A percentile compares a stretch with the other conserved stretches of the same genome.
These are phyloP conservation scores for Lablab purpureus DNA, from an alignment of 306 rosid genomes.

Conservation along the genomic window DNA sequence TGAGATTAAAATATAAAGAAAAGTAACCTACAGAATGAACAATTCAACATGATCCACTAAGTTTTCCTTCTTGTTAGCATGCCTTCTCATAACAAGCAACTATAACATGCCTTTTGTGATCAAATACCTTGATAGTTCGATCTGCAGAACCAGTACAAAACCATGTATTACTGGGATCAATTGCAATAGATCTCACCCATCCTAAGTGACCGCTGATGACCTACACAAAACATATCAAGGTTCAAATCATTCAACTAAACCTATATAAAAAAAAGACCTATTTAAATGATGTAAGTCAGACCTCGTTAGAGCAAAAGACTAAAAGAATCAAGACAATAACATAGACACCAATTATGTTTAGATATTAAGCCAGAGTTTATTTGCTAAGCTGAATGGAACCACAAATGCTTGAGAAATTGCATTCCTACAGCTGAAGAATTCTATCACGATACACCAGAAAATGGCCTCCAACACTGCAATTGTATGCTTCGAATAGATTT, in stretches of 20 bases:
- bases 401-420: conserved; percentile 31
- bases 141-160: conserved; percentile 99
- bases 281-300: neutral
- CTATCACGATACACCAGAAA: neutral
- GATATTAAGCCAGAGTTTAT: neutral
- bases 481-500: neutral
- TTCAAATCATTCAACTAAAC: conserved; percentile 12
- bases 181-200: conserved; percentile 97
- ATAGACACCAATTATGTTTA: neutral
- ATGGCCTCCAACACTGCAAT: neutral
- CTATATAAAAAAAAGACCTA: conserved; percentile 13
- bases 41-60: conserved; percentile 34
- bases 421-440: conserved; percentile 4
- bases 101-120: conserved; percentile 34
- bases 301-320: conserved; percentile 17
- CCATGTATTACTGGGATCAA: conserved; percentile 98
- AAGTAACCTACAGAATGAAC: conserved; percentile 30
- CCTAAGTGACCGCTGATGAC: conserved; percentile 99
- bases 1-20: conserved; percentile 23
- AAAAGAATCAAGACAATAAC: conserved; percentile 23
- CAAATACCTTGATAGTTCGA: conserved; percentile 93
- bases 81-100: conserved; percentile 28
- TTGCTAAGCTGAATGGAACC: conserved; percentile 26
- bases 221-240: conserved; percentile 54
- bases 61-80: conserved; percentile 12